These are phyloP conservation scores for Mycena olivaceomarginata DNA, from an alignment of 768 basidiomycete genomes.

Conservation along the genomic window DNA sequence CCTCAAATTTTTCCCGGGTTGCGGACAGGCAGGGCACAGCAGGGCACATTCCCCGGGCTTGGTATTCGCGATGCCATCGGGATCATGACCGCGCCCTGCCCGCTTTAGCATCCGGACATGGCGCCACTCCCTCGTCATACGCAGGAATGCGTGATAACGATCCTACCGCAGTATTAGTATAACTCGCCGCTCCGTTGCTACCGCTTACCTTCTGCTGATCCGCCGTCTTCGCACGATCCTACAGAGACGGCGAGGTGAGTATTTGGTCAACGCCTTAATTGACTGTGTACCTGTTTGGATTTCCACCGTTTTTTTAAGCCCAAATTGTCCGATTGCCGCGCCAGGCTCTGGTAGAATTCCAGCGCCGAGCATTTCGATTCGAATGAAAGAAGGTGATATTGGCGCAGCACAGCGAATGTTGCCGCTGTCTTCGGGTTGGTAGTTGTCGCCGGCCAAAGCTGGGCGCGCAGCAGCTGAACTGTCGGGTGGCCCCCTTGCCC, in stretches of 20 bases:
- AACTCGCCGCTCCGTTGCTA: neutral
- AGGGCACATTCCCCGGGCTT: no score
- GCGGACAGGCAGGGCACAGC: neutral
- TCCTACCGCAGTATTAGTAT: neutral
- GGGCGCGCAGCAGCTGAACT: neutral
- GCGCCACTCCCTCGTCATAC: neutral
- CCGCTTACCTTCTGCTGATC: neutral
- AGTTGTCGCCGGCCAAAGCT: neutral
- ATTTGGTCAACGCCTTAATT: neutral
- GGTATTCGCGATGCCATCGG: no score
- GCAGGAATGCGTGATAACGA: neutral
- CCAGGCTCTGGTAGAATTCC: no score
- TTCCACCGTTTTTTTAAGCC: neutral
- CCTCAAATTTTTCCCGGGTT: neutral
- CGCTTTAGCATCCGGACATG: no score
- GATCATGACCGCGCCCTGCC: no score
- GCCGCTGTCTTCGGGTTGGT: neutral
- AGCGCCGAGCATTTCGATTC: neutral
- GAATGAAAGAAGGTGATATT: neutral
- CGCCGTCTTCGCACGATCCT: neutral
- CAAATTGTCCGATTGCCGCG: neutral
- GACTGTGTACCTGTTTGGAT: neutral
- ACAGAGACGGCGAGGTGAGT: no score
- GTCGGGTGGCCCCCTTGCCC: neutral
- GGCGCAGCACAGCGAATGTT: neutral